phyloP scores from a whole-genome alignment of 768 basidiomycete genomes.

The Holtermannia corniformis region DNA sequence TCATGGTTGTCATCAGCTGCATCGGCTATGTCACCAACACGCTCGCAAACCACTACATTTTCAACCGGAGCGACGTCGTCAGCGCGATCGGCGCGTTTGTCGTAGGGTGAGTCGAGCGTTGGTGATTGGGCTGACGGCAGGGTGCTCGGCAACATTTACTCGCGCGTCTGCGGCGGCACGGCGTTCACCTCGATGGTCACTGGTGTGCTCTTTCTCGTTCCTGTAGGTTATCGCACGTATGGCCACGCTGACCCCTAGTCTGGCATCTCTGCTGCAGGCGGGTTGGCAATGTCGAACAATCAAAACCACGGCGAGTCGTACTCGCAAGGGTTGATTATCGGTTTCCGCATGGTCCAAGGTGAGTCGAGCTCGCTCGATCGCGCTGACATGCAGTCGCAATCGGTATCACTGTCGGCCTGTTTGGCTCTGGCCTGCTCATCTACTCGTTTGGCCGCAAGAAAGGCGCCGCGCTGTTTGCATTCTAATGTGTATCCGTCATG shows the following conservation, averaged over 20 bases:
- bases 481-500: no score
- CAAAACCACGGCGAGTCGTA: conserved; percentile 32
- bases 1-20: conserved; percentile 80
- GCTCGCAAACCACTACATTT: conserved; percentile 72
- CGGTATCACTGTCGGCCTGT: conserved; percentile 79
- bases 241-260: background rate
- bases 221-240: conserved; percentile 49
- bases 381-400: conserved; percentile 69
- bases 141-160: conserved; percentile 28
- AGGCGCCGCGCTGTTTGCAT: conserved; percentile 68
- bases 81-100: conserved; percentile 28
- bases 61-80: conserved; percentile 39
- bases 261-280: conserved; percentile 75
- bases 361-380: conserved; percentile 46
- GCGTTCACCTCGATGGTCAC: conserved; percentile 88
- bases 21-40: conserved; percentile 55
- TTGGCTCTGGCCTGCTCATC: conserved; percentile 77
- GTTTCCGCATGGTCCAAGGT: conserved; percentile 78
- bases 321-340: conserved; percentile 68
- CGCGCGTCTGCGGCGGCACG: conserved; percentile 44
- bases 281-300: conserved; percentile 50
- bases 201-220: conserved; percentile 75
- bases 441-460: conserved; percentile 79
- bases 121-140: conserved; percentile 40
- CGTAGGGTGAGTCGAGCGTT: conserved; percentile 21